Evolutionary conservation across 2,329 filamentous ascomycete genomes (phyloP), one percentile per base, ranked within the genome.

Genomic region (Trichoderma aggressivum): DNA sequence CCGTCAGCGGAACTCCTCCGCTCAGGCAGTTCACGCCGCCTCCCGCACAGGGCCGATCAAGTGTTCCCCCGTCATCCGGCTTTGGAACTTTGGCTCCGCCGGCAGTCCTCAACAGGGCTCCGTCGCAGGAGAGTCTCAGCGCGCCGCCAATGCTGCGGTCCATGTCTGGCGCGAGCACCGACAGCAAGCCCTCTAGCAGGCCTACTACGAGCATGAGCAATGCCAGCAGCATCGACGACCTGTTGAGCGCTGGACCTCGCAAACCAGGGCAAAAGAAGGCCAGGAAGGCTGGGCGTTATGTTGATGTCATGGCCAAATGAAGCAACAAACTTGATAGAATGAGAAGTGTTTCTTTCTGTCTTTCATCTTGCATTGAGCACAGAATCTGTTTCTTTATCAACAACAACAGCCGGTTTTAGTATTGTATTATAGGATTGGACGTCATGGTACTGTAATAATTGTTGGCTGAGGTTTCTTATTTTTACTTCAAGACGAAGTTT

Each of bases 201-300:
- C 94, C 94, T 5, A 82, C 89, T 7, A 97, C 94, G 3, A 91
- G 92, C 73, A 90, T 97, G 86, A 97, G 93, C 81, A 94, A 93
- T 78, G 93, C 94, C n/a, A 97, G 91, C 81, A 96, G 92, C 76
- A 97, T 99, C 78, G 96, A 99, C 77, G 96, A 99, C 80, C 84
- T 99, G 73, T 84, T 99, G 26, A 93, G 93, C 6, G 90, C 92
- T 4, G 88, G 86, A 34, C 88, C 92, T 21, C 88, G 92, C 74
- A 94, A 92, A 76, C 84, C 86, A 6, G 86, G 86, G 0, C 83
- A 78, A 74, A 92, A 89, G 80, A 93, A 92, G 80, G 85, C 88
- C 77, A 93, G 94, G 84, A 97, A 94, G 85, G 90, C 91, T 26
- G 91, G 94, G 34, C 86, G 94, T 32, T 99, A 99, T 84, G 91